Conservation (phyloP, 2,329 filamentous ascomycete species). For the Exophiala xenobiotica region DNA sequence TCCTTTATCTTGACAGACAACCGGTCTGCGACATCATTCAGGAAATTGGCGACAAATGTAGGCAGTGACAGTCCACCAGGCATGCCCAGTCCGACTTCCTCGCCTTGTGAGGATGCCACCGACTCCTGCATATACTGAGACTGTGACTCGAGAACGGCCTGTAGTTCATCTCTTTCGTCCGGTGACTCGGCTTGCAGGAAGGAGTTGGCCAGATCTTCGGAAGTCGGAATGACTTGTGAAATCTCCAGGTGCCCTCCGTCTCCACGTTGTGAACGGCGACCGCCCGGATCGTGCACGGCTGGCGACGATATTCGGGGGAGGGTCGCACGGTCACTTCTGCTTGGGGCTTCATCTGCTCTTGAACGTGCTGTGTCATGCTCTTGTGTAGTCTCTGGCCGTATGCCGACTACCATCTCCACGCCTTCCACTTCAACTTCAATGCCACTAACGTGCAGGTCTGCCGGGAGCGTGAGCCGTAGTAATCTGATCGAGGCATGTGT, state of each 20-base stretch:
- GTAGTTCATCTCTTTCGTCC: slow-evolving; percentile 57
- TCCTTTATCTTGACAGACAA: slow-evolving; percentile 55
- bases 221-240: slow-evolving; percentile 47
- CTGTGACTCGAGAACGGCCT: slow-evolving; percentile 55
- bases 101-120: slow-evolving; percentile 48
- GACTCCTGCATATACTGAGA: slow-evolving; percentile 53
- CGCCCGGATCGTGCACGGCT: slow-evolving; percentile 32
- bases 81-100: slow-evolving; percentile 53
- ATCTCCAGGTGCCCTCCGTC: slow-evolving; percentile 10
- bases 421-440: slow-evolving; percentile 81
- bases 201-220: slow-evolving; percentile 60
- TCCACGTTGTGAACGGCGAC: slow-evolving; percentile 16
- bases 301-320: slow-evolving; percentile 24
- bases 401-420: slow-evolving; percentile 59
- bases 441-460: slow-evolving; percentile 82
- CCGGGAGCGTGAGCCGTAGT: slow-evolving; percentile 78
- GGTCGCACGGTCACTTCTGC: slow-evolving; percentile 30
- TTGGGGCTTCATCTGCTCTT: slow-evolving; percentile 46
- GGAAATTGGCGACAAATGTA: slow-evolving; percentile 58
- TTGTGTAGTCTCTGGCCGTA: slow-evolving; percentile 15
- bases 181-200: slow-evolving; percentile 59
- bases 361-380: slow-evolving; percentile 36
- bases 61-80: slow-evolving; percentile 57
- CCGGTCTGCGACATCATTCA: slow-evolving; percentile 59
- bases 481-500: slow-evolving; percentile 65